Percentiles rank a stretch among this genome's conserved stretches.
These are phyloP conservation scores for Clavispora carvajalis DNA, from an alignment of 805 yeast genomes.

Conservation along the genomic window DNA sequence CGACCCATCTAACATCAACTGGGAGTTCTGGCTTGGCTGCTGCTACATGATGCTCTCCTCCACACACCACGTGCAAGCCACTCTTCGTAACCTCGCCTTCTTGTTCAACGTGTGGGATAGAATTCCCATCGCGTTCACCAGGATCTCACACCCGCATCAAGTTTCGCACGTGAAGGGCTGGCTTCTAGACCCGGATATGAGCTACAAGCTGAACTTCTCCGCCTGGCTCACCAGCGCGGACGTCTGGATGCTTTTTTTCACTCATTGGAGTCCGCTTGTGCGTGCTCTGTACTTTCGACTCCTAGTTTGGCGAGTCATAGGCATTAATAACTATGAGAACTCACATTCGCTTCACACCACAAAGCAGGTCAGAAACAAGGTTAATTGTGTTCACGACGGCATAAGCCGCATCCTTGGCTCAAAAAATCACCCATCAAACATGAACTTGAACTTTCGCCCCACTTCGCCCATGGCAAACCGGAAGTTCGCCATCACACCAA, in stretches of 20 bases:
- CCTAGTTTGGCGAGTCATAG: constrained; percentile 59
- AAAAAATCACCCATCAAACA: background rate
- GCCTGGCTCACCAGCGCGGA: constrained; percentile 48
- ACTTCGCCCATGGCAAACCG: constrained; percentile 44
- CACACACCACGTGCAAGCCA: constrained; percentile 57
- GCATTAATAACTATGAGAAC: constrained; percentile 37
- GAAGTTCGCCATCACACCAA: constrained; percentile 40
- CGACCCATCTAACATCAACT: constrained; percentile 41
- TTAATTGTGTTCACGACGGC: constrained; percentile 21
- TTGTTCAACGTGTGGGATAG: constrained; percentile 72
- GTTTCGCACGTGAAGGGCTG: constrained; percentile 23
- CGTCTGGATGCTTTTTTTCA: constrained; percentile 54
- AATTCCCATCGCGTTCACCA: constrained; percentile 41
- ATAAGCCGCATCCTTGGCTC: constrained; percentile 5
- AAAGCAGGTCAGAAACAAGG: constrained; percentile 24
- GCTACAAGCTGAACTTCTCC: constrained; percentile 45
- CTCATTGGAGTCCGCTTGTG: constrained; percentile 78
- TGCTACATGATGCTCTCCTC: constrained; percentile 49
- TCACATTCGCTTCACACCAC: constrained; percentile 28
- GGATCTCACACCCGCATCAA: constrained; percentile 1
- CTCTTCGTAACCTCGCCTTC: constrained; percentile 59
- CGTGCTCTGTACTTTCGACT: constrained; percentile 64
- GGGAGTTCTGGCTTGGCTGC: constrained; percentile 75
- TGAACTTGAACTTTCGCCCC: constrained; percentile 22
- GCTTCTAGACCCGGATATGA: constrained; percentile 33